Evolutionary conservation across 306 rosid genomes (phyloP), one percentile per base, ranked within the genome.

Genomic region (Aeschynomene evenia): DNA sequence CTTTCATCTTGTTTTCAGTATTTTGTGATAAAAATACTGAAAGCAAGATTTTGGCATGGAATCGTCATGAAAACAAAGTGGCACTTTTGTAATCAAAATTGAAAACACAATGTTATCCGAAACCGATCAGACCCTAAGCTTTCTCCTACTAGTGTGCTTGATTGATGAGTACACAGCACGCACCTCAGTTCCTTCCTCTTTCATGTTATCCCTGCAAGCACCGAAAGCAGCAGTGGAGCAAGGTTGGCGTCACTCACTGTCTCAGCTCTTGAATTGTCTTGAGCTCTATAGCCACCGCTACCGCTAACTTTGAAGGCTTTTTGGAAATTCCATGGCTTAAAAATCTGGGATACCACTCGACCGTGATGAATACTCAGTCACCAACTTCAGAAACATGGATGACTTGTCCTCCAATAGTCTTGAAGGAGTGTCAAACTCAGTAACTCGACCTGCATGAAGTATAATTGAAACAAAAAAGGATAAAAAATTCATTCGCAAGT

Each of bases 311-410:
- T 57, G 62, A 69, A 36, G 68, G 56, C 67, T 71, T 55, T n/a
- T 65, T 24, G 21, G 74, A 79, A 79, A 66, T 71, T 68, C 71
- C 82, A 83, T 73, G 51, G 52, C 64, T 77, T 82, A 94, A 81
- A 81, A 76, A 39, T 88, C 94, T 74, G 96, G 87, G 3, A 82
- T 84, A 74, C 94, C 96, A 59, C 84, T 94, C 23, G 96, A 88
- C 54, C 97, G 79, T 0, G 92, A 86, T 50, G 99, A 91, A 80
- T 95, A 95, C 78, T 95, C 97, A 1, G 87, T 80, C 71, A 95
- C 97, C 87, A 95, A 76, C 68, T 91, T 95, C 12, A 95, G 82
- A 84, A 91, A 95, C 96, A 95, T 91, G 52, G 99, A 95, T 29
- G 99, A 83, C 77, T 86, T 91, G 48, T 95, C 96, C 82, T 95